Base-by-base conservation (phyloP, 2,329 filamentous ascomycete species). In the Penicillium sp. region DNA sequence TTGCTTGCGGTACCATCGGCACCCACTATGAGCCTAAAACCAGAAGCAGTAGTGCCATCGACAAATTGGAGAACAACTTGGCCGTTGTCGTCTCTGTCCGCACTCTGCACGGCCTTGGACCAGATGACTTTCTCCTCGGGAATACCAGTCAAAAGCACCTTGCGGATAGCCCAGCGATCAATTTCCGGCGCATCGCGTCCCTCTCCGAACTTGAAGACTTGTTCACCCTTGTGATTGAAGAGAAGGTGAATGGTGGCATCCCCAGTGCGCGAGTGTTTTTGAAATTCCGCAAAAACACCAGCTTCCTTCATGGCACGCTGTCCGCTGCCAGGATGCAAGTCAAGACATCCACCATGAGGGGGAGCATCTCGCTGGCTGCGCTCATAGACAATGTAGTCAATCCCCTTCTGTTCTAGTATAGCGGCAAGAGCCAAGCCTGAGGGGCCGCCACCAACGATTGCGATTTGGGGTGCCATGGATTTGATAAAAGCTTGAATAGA, bases 351-450 rank as follows among this genome's bases (percentile, higher is more conserved):
- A 10, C 47, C 56, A 9, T 45, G 53, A 2, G 42, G 50, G 23
- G 26, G 7, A 23, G 18, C 18, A 8, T 18, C 19, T 11, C 30
- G 14, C 2, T 27, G 27, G 10, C 16, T 35, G 7, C 42, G 42
- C 16, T 53, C 50, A n/a, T 34, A 47, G 34, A 53, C 42, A n/a
- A 59, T 29, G 43, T 57, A 59, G 56, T 48, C 43, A 23, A 55
- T 13, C 41, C 45, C 44, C 8, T 36, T 26, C n/a, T 34, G 26
- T 26, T 46, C 41, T 16, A 47, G 42, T 7, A 53, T 29, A 6
- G 76, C 76, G 0, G 76, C 72, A 2, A 75, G 65, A 56, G 76
- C 75, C 41, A 77, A 72, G 10, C 75, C 76, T 9, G 72, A 75
- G 0, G 75, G 68, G 13, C 75, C 75, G 26, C 75, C 75, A 26